Conservation (phyloP, 1,139 yeast species). For the Pichia sp. region DNA sequence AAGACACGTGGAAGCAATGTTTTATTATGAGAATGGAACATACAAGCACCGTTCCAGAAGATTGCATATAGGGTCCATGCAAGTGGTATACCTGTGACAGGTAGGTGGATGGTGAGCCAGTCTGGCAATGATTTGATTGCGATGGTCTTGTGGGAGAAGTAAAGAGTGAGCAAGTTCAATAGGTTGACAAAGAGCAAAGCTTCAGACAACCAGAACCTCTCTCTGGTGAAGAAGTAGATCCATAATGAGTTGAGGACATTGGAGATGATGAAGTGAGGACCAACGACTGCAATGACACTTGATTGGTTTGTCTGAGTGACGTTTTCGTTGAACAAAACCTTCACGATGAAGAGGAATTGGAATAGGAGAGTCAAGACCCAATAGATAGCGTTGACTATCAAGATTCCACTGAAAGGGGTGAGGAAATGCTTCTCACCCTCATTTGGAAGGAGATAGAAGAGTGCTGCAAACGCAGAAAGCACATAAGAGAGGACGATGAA, state of each 20-base stretch:
- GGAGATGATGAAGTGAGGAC: constrained; percentile 57
- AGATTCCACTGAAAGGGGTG: constrained; percentile 67
- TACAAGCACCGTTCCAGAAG: constrained; percentile 81
- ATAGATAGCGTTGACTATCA: constrained; percentile 44
- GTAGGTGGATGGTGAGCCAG: constrained; percentile 54
- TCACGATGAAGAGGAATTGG: constrained; percentile 49
- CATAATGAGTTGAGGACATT: constrained; percentile 55
- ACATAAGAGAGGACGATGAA: constrained; percentile 43
- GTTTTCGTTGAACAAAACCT: constrained; percentile 40
- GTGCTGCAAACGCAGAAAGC: constrained; percentile 47
- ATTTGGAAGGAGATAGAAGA: constrained; percentile 40
- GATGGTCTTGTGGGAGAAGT: constrained; percentile 56
- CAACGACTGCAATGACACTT: constrained; percentile 34
- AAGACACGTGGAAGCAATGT: constrained; percentile 53
- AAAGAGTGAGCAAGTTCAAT: constrained; percentile 48
- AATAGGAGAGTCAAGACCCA: constrained; percentile 50
- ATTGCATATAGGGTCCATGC: constrained; percentile 67
- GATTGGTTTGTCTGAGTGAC: constrained; percentile 23
- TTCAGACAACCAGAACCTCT: constrained; percentile 50
- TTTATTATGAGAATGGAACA: constrained; percentile 46
- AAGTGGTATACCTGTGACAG: constrained; percentile 63
- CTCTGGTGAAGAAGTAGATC: constrained; percentile 51
- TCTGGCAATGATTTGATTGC: constrained; percentile 42
- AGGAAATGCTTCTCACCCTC: constrained; percentile 28
- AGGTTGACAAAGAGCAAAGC: constrained; percentile 49